phyloP scores from a whole-genome alignment of 495 filamentous ascomycete species.

The Talaromyces ruber region DNA sequence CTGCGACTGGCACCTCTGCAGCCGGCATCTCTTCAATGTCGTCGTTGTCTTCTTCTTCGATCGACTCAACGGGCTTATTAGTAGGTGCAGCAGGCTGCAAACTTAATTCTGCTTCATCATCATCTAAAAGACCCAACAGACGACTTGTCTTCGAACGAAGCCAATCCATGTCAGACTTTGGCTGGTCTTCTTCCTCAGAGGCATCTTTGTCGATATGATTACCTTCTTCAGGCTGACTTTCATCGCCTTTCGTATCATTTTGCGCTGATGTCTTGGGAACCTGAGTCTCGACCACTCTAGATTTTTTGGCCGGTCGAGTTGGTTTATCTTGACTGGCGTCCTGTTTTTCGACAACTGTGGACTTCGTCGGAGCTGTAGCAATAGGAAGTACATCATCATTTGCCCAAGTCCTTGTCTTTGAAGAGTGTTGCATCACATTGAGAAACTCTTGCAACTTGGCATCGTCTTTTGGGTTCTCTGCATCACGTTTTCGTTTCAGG shows the following conservation, averaged over 20 bases:
- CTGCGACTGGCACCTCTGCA: background rate
- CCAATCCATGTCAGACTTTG: constrained; percentile 73
- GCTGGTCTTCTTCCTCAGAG: constrained; percentile 12
- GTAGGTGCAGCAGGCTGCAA: background rate
- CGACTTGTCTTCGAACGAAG: constrained; percentile 86
- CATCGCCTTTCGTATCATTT: constrained; percentile 13
- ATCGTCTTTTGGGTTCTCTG: constrained; percentile 44
- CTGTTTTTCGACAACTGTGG: constrained; percentile 17
- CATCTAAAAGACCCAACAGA: constrained; percentile 73
- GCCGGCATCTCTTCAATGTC: background rate
- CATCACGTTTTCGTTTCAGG: constrained; percentile 51
- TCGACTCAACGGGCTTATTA: constrained; percentile 9
- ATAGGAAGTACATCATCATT: constrained; percentile 43
- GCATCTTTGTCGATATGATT: constrained; percentile 13
- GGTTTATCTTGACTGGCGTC: constrained; percentile 29
- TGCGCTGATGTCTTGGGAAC: constrained; percentile 6
- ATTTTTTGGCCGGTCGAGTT: constrained; percentile 32
- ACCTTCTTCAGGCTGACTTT: constrained; percentile 12
- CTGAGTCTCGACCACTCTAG: constrained; percentile 16
- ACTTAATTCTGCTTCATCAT: constrained; percentile 37
- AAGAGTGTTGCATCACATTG: constrained; percentile 65
- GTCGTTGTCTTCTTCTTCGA: background rate
- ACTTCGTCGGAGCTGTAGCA: background rate
- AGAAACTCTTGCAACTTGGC: constrained; percentile 82
- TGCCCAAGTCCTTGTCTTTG: constrained; percentile 59